phyloP scores from a whole-genome alignment of 345 rosid genomes.

The Viola odorata region DNA sequence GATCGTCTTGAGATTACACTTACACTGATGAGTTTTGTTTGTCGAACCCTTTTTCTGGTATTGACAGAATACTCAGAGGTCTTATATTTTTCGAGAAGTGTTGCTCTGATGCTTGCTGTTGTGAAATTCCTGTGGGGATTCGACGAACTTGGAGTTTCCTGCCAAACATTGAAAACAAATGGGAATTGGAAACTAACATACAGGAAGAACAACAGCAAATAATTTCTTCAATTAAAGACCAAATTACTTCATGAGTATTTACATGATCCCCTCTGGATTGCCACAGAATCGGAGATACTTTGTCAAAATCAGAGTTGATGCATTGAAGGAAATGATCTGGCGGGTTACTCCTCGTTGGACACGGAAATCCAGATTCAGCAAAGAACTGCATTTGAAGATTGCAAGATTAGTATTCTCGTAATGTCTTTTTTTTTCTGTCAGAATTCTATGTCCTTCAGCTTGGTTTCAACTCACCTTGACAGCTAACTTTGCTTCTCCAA shows the following conservation, averaged over 20 bases:
- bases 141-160: constrained; percentile 2
- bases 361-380: constrained; percentile 66
- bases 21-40: constrained; percentile 8
- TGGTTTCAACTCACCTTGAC: constrained; percentile 20
- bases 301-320: constrained; percentile 63
- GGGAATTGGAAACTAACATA: not conserved
- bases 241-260: not conserved
- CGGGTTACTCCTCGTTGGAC: constrained; percentile 65
- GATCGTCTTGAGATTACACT: constrained; percentile 5
- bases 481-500: constrained; percentile 41
- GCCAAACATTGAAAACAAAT: not conserved
- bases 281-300: constrained; percentile 34
- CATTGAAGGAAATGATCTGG: constrained; percentile 68
- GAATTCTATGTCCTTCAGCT: not conserved
- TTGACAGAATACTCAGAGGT: constrained; percentile 11
- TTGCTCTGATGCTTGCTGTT: constrained; percentile 9
- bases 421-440: not conserved
- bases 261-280: constrained; percentile 29
- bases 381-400: constrained; percentile 53
- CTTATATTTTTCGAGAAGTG: constrained; percentile 12
- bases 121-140: not conserved
- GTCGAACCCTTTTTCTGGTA: constrained; percentile 15
- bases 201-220: not conserved
- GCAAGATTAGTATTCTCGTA: not conserved
- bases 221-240: not conserved